Evolutionary conservation across 176 grass and related monocot species (phyloP).

Genomic region (Zea luxurians): DNA sequence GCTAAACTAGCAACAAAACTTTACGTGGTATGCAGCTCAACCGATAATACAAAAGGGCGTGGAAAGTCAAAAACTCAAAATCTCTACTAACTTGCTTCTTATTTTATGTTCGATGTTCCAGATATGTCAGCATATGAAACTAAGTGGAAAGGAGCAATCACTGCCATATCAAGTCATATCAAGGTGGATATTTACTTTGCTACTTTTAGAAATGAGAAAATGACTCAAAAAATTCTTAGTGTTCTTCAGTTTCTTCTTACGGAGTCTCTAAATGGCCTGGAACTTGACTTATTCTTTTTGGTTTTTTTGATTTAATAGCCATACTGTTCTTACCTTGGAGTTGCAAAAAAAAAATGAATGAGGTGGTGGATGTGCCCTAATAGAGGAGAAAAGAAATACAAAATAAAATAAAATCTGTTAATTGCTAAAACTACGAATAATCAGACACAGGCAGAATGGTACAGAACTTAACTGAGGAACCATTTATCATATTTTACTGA

Average conservation of each 20-base stretch:
- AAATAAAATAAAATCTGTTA: neutral
- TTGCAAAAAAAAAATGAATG: neutral
- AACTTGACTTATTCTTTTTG: neutral
- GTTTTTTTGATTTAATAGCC: conserved; percentile 2
- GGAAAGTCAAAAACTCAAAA: conserved; percentile 1
- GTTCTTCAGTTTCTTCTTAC: neutral
- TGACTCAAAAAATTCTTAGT: neutral
- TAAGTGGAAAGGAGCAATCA: conserved; percentile 95
- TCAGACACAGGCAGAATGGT: conserved; percentile 9
- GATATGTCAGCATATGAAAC: conserved; percentile 99
- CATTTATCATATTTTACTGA: neutral
- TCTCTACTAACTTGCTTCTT: conserved; percentile 30
- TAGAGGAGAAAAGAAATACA: neutral
- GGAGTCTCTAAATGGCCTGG: conserved; percentile 23
- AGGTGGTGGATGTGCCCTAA: neutral
- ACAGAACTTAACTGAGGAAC: neutral
- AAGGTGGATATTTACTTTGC: conserved; percentile 46
- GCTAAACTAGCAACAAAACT: conserved; percentile 94
- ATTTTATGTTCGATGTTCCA: conserved; percentile 30
- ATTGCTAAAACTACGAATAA: neutral
- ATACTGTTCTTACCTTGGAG: neutral
- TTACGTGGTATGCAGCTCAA: conserved; percentile 69
- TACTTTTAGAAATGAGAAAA: conserved; percentile 6
- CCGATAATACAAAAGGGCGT: neutral
- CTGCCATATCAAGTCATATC: conserved; percentile 99